Evolutionary conservation across 352 stramenopile genomes (phyloP).

Genomic region (Globisporangium alternatum): DNA sequence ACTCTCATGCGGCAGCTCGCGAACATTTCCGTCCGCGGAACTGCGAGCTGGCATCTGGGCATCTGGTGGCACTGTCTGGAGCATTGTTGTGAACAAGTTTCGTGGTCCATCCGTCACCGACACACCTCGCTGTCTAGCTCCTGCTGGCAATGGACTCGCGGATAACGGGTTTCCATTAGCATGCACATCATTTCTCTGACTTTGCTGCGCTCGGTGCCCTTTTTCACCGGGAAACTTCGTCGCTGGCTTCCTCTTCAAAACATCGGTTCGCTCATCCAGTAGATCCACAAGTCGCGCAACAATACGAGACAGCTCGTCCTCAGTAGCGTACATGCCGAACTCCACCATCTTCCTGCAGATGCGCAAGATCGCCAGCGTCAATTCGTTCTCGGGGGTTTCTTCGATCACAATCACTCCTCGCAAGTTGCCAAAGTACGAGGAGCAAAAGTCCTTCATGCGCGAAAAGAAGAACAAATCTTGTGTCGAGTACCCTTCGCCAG

Average conservation of each 20-base stretch:
- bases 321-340: slow-evolving; percentile 61
- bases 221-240: slow-evolving; percentile 1
- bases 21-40: background rate
- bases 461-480: slow-evolving; percentile 50
- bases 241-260: slow-evolving; percentile 5
- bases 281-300: slow-evolving; percentile 29
- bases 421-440: slow-evolving; percentile 39
- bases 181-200: background rate
- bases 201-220: background rate
- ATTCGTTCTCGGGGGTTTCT: slow-evolving; percentile 57
- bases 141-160: background rate
- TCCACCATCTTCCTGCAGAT: slow-evolving; percentile 55
- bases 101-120: slow-evolving; percentile 22
- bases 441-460: slow-evolving; percentile 43
- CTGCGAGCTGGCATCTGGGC: background rate
- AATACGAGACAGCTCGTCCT: slow-evolving; percentile 36
- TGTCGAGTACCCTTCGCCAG: slow-evolving; percentile 28
- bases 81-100: slow-evolving; percentile 31
- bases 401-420: slow-evolving; percentile 46
- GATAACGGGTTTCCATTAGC: no score
- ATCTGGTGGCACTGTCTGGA: slow-evolving; percentile 16
- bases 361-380: slow-evolving; percentile 53
- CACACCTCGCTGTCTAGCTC: slow-evolving; percentile 1
- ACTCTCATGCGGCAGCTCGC: background rate
- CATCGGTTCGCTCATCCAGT: slow-evolving; percentile 50